Evolutionary conservation across 1,139 yeast species (phyloP).

Genomic region (Hyphopichia khmerensis): DNA sequence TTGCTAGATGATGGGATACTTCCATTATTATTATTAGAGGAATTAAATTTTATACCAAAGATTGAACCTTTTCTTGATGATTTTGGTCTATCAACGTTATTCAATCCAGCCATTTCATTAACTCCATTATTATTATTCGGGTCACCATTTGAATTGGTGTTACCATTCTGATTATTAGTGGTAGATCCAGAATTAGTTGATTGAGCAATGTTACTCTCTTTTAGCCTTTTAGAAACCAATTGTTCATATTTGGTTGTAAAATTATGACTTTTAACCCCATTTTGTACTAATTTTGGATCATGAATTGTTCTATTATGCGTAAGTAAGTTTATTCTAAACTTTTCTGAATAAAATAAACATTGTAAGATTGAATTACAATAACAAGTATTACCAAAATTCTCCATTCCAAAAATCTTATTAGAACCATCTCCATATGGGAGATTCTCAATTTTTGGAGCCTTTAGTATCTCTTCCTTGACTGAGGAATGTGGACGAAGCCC

Average conservation of each 20-base stretch:
- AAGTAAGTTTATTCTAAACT: constrained; percentile 60
- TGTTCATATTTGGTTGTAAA: constrained; percentile 49
- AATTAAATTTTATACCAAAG: constrained; percentile 41
- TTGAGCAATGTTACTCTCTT: too few relatives aligned
- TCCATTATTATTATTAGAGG: constrained; percentile 10
- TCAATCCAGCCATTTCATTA: not conserved
- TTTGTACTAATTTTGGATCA: constrained; percentile 36
- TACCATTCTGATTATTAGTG: not conserved
- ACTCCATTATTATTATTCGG: constrained; percentile 6
- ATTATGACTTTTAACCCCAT: constrained; percentile 45
- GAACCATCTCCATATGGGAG: constrained; percentile 63
- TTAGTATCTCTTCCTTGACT: too few relatives aligned
- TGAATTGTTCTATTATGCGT: constrained; percentile 32
- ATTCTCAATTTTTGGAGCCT: too few relatives aligned
- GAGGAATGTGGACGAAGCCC: too few relatives aligned
- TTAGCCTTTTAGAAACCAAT: constrained; percentile 35
- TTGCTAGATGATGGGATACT: too few relatives aligned
- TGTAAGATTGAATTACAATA: constrained; percentile 92
- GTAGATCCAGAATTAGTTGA: constrained; percentile 2
- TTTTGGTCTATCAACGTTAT: constrained; percentile 26
- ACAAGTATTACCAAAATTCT: constrained; percentile 93
- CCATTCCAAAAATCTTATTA: constrained; percentile 84
- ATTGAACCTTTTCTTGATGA: constrained; percentile 36
- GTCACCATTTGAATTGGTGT: constrained; percentile 1
- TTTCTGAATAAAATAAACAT: constrained; percentile 73